These are phyloP conservation scores for Ottelia alismoides DNA, from an alignment of 106 monocot species.

Conservation along the genomic window DNA sequence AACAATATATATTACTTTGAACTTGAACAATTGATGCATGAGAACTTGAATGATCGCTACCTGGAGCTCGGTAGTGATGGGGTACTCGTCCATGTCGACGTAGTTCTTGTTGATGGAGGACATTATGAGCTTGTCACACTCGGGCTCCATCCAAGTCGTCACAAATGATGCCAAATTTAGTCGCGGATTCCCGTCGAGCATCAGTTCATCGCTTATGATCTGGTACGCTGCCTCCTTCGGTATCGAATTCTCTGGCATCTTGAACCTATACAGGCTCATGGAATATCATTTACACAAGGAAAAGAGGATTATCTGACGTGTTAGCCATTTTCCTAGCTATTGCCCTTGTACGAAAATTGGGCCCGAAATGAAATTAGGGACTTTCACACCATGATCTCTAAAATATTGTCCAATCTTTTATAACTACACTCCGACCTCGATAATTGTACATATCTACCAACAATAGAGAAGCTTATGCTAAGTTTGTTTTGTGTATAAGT, in stretches of 20 bases:
- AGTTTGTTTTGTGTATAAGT: no score
- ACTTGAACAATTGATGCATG: not conserved
- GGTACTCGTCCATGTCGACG: slow-evolving; percentile 94
- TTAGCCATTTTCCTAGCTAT: no score
- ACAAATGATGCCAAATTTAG: slow-evolving; percentile 92
- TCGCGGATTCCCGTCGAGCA: slow-evolving; percentile 93
- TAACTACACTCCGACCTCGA: no score
- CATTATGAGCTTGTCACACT: slow-evolving; percentile 88
- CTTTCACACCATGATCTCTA: no score
- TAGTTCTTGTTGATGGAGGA: slow-evolving; percentile 81
- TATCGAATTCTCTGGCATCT: slow-evolving; percentile 60
- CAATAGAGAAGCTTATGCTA: no score
- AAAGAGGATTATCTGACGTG: no score
- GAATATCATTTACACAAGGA: no score
- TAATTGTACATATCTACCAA: no score
- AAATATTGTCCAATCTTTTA: no score
- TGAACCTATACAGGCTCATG: no score
- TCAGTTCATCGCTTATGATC: slow-evolving; percentile 84
- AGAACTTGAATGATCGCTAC: slow-evolving; percentile 2
- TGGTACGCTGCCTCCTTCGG: slow-evolving; percentile 89
- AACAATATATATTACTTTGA: not conserved
- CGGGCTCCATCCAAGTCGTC: slow-evolving; percentile 97
- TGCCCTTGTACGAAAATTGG: no score
- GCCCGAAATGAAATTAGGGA: no score
- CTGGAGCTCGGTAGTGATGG: slow-evolving; percentile 91